These are phyloP conservation scores for Phytopythium montanum DNA, from an alignment of 352 stramenopile genomes.

Conservation along the genomic window DNA sequence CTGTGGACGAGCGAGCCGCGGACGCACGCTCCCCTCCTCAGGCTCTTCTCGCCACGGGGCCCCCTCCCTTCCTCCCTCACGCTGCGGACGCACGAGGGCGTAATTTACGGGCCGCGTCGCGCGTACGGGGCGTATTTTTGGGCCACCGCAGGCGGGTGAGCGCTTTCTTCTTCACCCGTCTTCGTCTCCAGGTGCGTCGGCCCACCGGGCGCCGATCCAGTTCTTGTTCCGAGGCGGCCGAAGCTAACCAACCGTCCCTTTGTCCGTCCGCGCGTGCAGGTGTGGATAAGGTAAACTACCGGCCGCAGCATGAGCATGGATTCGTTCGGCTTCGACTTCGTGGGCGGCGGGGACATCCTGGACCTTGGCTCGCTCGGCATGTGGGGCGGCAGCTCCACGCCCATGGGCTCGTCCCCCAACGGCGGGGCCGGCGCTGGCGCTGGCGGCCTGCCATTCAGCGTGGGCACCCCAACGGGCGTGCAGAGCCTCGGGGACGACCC, in stretches of 20 bases:
- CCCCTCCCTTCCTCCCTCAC: neutral
- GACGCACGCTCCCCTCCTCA: no score
- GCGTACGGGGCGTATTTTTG: neutral
- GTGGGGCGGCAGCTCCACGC: conserved; percentile 58
- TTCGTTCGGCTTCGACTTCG: conserved; percentile 85
- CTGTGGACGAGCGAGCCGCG: no score
- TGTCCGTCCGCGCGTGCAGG: neutral
- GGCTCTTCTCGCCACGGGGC: neutral
- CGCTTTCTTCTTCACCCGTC: no score
- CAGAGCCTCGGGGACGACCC: conserved; percentile 79
- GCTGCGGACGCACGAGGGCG: neutral
- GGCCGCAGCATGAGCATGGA: conserved; percentile 43
- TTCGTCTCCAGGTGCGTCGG: no score
- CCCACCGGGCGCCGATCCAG: no score
- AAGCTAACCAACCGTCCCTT: neutral
- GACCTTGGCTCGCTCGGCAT: conserved; percentile 71
- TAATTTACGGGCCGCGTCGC: neutral
- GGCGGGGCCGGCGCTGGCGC: conserved; percentile 12
- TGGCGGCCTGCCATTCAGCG: conserved; percentile 65
- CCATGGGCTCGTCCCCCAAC: conserved; percentile 70
- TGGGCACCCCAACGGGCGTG: conserved; percentile 80
- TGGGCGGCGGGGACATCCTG: conserved; percentile 61
- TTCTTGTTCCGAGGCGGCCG: no score
- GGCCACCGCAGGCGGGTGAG: neutral
- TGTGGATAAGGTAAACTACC: conserved; percentile 1